Base-by-base conservation (phyloP, 768 basidiomycete species). In the Crassisporium funariophilum region DNA sequence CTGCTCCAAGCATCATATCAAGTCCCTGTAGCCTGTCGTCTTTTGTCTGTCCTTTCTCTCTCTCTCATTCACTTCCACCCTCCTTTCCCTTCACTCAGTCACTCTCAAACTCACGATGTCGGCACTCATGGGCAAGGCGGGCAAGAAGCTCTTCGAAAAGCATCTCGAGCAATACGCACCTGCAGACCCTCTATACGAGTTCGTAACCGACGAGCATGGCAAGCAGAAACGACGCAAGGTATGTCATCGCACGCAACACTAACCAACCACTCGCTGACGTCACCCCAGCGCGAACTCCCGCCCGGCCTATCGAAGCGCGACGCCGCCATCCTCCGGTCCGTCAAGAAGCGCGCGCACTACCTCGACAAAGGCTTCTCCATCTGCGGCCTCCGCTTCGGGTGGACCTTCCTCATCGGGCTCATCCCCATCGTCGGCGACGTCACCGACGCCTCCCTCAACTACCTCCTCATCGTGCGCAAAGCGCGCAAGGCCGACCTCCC, bases 311-410 rank as follows among this genome's bases (percentile, higher is more conserved):
- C 88, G 0, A 63, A 75, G 12, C 79, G 87, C 17, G 95, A 97
- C 54, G 78, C 78, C 27, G 79, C 79, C 39, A 84, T 93, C 40
- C 74, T 97, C 33, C 78, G 77, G 54, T 79, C 83, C 15, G 82
- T 97, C 23, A 82, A 88, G 58, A 74, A 77, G 24, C 76, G 91
- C 5, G 92, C 91, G 1, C 89, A 88, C 56, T 81, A 85, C 61
- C 84, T 97, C 44, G 94, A 97, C 70, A 93, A 91, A 65, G 84
- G 89, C 2, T 90, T 97, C 73, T 73, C 62, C 34, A 22, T 95
- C 1, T 87, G 84, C 50, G 91, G 94, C 8, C 61, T 95, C 43
- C 81, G 82, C 10, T 92, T 95, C 49, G 94, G 94, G 0, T 94
- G 86, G 86, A 81, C 90, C 1, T 88, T 91, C 67, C 63, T 90